Conservation (phyloP, 179 eudicot species). For the Beta macrorhiza region DNA sequence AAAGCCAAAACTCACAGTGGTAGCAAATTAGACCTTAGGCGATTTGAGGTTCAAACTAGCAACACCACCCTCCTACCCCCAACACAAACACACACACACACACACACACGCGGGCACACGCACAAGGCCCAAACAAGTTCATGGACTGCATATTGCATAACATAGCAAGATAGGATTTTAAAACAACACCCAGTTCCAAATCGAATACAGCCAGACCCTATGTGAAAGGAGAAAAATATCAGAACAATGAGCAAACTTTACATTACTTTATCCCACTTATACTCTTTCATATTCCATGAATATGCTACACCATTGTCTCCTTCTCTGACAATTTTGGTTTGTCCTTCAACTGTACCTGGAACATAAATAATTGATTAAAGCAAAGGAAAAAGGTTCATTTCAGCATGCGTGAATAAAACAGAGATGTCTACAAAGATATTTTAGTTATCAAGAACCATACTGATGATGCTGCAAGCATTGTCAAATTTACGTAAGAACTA, state of each 20-base stretch:
- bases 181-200: neutral
- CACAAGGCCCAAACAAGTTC: neutral
- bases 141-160: neutral
- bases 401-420: neutral
- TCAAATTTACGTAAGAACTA: conserved; percentile 1
- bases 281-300: conserved; percentile 82
- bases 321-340: conserved; percentile 90
- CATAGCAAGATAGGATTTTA: neutral
- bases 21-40: neutral
- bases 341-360: conserved; percentile 89
- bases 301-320: conserved; percentile 99
- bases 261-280: conserved; percentile 89
- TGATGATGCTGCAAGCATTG: neutral
- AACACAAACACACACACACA: no score
- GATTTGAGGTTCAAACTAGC: neutral
- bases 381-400: neutral
- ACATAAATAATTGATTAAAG: conserved; percentile 4
- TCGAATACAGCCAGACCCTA: neutral
- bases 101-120: neutral
- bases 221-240: neutral
- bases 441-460: neutral
- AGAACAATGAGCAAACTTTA: neutral
- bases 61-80: neutral
- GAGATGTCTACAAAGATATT: neutral
- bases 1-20: neutral